Percentiles rank a stretch among this genome's conserved stretches.
These are phyloP conservation scores for Cladophialophora immunda DNA, from an alignment of 2,329 filamentous ascomycete species.

Conservation along the genomic window DNA sequence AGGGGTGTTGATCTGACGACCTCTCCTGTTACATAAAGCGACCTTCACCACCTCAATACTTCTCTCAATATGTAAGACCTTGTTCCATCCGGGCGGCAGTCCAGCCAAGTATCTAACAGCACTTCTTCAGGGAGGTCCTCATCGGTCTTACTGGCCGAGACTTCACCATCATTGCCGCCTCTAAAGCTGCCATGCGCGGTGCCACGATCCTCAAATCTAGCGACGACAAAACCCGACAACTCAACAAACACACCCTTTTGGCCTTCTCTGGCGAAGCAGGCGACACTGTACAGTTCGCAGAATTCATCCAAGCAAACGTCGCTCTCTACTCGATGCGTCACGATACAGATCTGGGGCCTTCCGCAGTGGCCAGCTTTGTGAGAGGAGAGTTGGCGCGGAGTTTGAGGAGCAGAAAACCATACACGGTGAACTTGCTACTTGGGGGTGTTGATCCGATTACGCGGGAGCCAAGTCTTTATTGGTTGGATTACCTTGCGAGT, in stretches of 20 bases:
- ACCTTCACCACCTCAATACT: background rate
- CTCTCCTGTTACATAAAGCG: background rate
- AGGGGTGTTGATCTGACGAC: background rate
- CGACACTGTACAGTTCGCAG: slow-evolving; percentile 98
- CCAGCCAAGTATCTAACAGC: slow-evolving; percentile 1
- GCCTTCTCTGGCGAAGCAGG: slow-evolving; percentile 96
- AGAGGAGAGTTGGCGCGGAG: slow-evolving; percentile 91
- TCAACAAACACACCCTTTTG: slow-evolving; percentile 95
- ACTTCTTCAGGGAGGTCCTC: slow-evolving; percentile 82
- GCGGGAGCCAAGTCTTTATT: slow-evolving; percentile 90
- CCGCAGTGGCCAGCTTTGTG: slow-evolving; percentile 90
- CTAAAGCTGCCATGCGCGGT: slow-evolving; percentile 97
- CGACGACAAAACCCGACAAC: slow-evolving; percentile 92
- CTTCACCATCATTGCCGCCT: slow-evolving; percentile 97
- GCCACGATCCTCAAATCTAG: slow-evolving; percentile 92
- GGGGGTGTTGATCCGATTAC: slow-evolving; percentile 93
- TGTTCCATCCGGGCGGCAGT: background rate
- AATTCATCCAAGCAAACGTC: slow-evolving; percentile 98
- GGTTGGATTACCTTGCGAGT: slow-evolving; percentile 95
- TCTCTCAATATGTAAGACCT: slow-evolving; percentile 7
- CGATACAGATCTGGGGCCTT: slow-evolving; percentile 87
- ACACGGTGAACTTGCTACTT: slow-evolving; percentile 95
- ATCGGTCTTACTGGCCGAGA: slow-evolving; percentile 99
- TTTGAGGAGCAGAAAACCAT: slow-evolving; percentile 89
- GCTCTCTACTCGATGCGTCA: slow-evolving; percentile 99